phyloP scores from a whole-genome alignment of 1,139 yeast genomes.

The Magnusiomyces ingens region DNA sequence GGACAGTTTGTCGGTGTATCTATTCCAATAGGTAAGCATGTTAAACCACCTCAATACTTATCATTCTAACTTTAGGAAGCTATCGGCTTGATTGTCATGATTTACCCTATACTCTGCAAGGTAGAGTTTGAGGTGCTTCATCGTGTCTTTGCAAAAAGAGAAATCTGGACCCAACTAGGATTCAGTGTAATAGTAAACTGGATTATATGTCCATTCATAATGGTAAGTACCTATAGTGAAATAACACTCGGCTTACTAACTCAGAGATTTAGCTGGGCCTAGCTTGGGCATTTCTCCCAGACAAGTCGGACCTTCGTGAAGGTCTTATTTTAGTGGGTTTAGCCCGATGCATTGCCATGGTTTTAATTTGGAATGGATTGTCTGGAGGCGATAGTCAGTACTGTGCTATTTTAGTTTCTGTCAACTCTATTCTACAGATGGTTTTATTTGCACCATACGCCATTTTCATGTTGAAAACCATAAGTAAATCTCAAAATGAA shows the following conservation, averaged over 20 bases:
- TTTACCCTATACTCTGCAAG: constrained; percentile 52
- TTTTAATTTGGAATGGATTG: constrained; percentile 51
- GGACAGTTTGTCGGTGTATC: constrained; percentile 29
- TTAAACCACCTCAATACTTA: too few species aligned
- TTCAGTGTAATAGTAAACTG: constrained; percentile 46
- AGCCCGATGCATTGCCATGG: constrained; percentile 62
- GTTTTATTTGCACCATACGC: constrained; percentile 51
- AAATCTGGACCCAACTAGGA: constrained; percentile 34
- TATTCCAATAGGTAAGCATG: constrained; percentile 35
- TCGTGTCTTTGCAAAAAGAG: constrained; percentile 23
- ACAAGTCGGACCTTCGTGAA: constrained; percentile 43
- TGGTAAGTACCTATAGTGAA: constrained; percentile 32
- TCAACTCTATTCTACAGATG: constrained; percentile 49
- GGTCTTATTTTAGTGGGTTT: constrained; percentile 56
- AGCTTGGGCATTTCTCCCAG: constrained; percentile 49
- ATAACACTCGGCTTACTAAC: not conserved
- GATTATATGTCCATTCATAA: constrained; percentile 51
- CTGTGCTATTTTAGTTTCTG: constrained; percentile 48
- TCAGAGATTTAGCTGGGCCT: constrained; percentile 31
- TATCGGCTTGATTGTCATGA: constrained; percentile 50
- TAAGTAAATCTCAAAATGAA: constrained; percentile 17
- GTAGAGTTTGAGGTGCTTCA: constrained; percentile 44
- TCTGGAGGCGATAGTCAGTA: constrained; percentile 47
- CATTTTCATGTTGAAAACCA: constrained; percentile 35
- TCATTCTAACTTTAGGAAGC: constrained; percentile 25